phyloP scores from a whole-genome alignment of 441 rosid species.

The Kokia cookei region DNA sequence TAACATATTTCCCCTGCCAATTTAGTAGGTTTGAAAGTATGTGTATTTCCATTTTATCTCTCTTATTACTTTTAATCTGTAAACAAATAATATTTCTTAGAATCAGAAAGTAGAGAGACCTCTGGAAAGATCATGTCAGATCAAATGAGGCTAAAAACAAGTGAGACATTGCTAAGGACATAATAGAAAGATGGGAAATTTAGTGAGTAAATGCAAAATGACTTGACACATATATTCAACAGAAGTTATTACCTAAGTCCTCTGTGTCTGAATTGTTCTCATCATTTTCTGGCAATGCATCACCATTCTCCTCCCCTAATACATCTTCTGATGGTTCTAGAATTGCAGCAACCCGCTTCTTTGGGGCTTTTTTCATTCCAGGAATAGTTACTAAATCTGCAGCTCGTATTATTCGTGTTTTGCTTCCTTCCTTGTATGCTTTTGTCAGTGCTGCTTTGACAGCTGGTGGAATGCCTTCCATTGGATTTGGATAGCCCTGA shows the following conservation, averaged over 20 bases:
- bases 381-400: constrained; percentile 85
- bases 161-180: not conserved
- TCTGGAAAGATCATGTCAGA: not conserved
- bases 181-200: not conserved
- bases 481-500: constrained; percentile 80
- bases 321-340: constrained; percentile 65
- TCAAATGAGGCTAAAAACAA: not conserved
- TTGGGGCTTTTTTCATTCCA: constrained; percentile 76
- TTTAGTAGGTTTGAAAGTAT: not conserved
- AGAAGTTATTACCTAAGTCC: constrained; percentile 43
- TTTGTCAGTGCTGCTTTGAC: constrained; percentile 89
- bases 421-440: constrained; percentile 72
- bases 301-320: constrained; percentile 59
- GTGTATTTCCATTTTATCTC: not conserved
- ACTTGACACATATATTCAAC: not conserved
- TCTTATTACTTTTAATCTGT: not conserved
- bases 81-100: not conserved
- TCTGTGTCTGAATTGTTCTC: constrained; percentile 61
- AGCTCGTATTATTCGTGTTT: constrained; percentile 67
- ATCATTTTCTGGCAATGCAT: constrained; percentile 45
- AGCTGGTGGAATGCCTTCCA: constrained; percentile 78
- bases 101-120: not conserved
- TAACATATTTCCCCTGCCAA: not conserved
- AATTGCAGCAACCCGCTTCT: constrained; percentile 75
- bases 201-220: not conserved